These are phyloP conservation scores for Coffea canephora DNA, from an alignment of 257 asterid species.

Conservation along the genomic window DNA sequence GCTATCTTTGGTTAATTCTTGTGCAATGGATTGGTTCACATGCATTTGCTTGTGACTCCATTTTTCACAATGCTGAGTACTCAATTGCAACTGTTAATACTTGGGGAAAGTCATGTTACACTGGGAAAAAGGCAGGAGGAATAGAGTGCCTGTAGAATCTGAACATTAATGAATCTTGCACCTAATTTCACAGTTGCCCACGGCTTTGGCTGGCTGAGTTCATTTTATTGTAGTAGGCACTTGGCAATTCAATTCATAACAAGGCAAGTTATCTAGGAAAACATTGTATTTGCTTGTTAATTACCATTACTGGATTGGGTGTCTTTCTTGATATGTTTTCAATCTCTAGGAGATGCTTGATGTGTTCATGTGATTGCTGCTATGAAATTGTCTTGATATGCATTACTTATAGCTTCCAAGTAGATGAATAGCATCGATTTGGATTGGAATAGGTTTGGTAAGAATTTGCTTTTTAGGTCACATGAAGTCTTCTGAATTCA, in stretches of 20 bases:
- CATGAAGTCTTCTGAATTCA: neutral
- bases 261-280: neutral
- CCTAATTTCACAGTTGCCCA: neutral
- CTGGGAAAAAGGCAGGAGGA: neutral
- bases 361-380: neutral
- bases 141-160: neutral
- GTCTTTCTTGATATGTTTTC: neutral
- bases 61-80: neutral
- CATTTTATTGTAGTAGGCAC: neutral
- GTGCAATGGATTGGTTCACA: neutral
- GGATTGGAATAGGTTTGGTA: neutral
- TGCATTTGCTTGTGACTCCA: neutral
- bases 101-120: too few species aligned
- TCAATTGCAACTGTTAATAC: neutral
- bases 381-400: neutral
- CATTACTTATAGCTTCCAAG: neutral
- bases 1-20: neutral
- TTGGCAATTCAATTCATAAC: neutral
- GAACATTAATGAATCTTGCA: neutral
- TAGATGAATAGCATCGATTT: too few species aligned
- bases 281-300: neutral
- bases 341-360: neutral
- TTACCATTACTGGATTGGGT: neutral
- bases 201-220: neutral
- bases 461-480: slow-evolving; percentile 1